Evolutionary conservation across 2,329 filamentous ascomycete species (phyloP), one percentile per base, ranked within the genome.

Genomic region (Epichloe scottii): DNA sequence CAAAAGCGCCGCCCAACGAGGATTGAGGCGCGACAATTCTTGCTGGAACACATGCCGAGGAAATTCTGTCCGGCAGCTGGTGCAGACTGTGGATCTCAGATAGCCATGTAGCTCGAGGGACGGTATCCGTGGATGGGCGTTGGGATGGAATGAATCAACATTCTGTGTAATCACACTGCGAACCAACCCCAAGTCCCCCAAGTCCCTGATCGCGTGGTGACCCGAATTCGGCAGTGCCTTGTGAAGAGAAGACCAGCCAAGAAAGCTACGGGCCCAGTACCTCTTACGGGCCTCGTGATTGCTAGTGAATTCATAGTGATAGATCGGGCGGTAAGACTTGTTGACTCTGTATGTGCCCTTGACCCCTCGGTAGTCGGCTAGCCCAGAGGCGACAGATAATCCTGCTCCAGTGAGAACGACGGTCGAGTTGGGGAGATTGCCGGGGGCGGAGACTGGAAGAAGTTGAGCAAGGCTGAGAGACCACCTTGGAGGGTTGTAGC

Each of bases 281-380:
- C 93, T 75, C 68, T 96, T 93, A 57, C 93, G 76, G 12, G 87
- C 82, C 65, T 90, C 87, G 68, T 97, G 91, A 56, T 73, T 86
- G 45, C 76, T 71, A 42, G 89, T 68, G 62, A 97, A 98, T 65
- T 98, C 93, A 66, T 89, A 82, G 66, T 87, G 90, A 71, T 95
- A 98, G 57, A 95, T 94, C 34, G 91, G 93, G 2, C 87, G 81
- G 63, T 95, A 96, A 14, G 80, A 81, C 70, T 87, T 89, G 71
- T 97, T 97, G 62, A 93, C 77, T 42, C 89, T 84, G 65, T 98
- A 98, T 8, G 91, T 97, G 54, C 93, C 93, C 57, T 90, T 87
- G 48, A 79, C 76, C 19, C 93, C 93, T 51, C 93, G 77, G 66
- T 98, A 98, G 68, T 98, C 93, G 33, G 91, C 86, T 34, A 98